phyloP scores from a whole-genome alignment of 768 basidiomycete species.

The Lanmaoa pseudosensibilis region DNA sequence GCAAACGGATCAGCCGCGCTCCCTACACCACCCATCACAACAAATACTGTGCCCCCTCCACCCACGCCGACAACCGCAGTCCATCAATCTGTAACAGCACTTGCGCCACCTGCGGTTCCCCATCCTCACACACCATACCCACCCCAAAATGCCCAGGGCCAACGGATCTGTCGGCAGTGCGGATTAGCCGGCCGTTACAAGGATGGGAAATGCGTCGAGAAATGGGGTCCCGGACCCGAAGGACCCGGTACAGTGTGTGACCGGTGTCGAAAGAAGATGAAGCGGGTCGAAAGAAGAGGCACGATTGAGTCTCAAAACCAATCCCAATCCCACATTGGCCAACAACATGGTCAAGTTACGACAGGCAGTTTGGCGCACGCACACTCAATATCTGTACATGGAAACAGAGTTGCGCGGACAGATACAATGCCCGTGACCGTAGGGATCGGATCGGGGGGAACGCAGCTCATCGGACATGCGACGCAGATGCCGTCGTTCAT shows the following conservation, averaged over 20 bases:
- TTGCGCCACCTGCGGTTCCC: neutral
- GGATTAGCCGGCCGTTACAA: conserved; percentile 74
- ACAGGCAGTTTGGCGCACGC: conserved; percentile 13
- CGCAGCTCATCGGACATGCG: conserved; percentile 27
- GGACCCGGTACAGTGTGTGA: conserved; percentile 85
- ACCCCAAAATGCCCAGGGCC: conserved; percentile 56
- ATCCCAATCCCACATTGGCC: conserved; percentile 18
- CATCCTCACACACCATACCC: conserved; percentile 25
- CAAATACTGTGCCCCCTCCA: conserved; percentile 12
- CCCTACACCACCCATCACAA: conserved; percentile 18
- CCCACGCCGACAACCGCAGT: conserved; percentile 13
- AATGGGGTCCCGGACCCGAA: conserved; percentile 84
- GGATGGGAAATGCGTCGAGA: conserved; percentile 83
- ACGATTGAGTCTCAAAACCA: conserved; percentile 51
- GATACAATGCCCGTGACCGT: conserved; percentile 35
- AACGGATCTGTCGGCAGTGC: conserved; percentile 76
- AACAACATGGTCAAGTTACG: conserved; percentile 6
- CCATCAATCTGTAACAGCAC: conserved; percentile 5
- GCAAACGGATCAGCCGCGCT: conserved; percentile 21
- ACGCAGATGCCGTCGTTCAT: conserved; percentile 25
- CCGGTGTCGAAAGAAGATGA: conserved; percentile 86
- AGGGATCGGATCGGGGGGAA: conserved; percentile 24
- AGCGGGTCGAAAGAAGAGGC: conserved; percentile 73
- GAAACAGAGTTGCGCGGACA: conserved; percentile 25
- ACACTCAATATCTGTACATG: conserved; percentile 22